These are phyloP conservation scores for Pichia occidentalis DNA, from an alignment of 805 yeast genomes.

Conservation along the genomic window DNA sequence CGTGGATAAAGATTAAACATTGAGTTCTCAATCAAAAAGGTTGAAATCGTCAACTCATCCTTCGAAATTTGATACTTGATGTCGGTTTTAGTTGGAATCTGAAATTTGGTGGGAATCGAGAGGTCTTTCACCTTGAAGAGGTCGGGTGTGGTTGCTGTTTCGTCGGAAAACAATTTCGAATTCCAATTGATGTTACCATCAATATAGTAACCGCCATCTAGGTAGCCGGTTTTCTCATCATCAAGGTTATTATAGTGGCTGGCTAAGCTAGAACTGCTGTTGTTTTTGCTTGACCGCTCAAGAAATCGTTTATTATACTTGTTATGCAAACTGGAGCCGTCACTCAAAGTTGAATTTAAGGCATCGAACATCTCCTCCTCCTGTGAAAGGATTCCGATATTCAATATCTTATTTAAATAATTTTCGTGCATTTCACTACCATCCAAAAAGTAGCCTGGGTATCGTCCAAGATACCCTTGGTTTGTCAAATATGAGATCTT, in stretches of 20 bases:
- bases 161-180: no score
- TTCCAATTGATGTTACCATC: constrained; percentile 9
- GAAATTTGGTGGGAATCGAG: constrained; percentile 6
- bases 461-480: constrained; percentile 8
- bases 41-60: neutral
- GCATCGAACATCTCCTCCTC: constrained; percentile 1
- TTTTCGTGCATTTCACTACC: constrained; percentile 2
- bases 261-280: neutral
- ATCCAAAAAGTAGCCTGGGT: constrained; percentile 8
- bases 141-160: no score
- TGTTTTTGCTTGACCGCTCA: neutral
- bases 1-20: constrained; percentile 11
- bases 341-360: neutral
- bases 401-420: constrained; percentile 6
- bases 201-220: constrained; percentile 3
- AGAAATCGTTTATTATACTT: no score
- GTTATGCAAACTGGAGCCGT: no score
- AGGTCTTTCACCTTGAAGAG: constrained; percentile 1
- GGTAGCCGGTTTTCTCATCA: neutral
- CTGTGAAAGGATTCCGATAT: neutral
- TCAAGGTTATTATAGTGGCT: constrained; percentile 10
- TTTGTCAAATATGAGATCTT: constrained; percentile 4
- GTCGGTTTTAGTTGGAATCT: constrained; percentile 3
- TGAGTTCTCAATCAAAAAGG: constrained; percentile 5
- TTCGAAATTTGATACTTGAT: neutral